A percentile compares a stretch with the other conserved stretches of the same genome.
These are phyloP conservation scores for Tulasnella sp. DNA, from an alignment of 768 basidiomycete genomes.

Conservation along the genomic window DNA sequence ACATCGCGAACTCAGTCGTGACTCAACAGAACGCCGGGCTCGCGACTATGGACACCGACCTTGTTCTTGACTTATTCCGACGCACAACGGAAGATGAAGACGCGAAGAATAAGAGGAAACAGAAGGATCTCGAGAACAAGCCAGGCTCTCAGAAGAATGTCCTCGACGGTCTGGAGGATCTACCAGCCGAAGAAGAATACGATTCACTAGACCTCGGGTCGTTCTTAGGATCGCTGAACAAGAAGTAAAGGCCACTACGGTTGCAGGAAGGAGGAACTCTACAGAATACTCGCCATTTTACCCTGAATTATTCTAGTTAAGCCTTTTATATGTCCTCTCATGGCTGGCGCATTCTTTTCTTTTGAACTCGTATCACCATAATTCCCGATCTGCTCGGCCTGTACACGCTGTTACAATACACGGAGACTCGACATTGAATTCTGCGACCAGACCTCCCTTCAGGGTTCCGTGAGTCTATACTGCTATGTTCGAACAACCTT, in stretches of 20 bases:
- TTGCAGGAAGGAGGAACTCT: neutral
- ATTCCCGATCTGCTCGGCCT: too few species aligned
- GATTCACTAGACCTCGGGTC: slow-evolving; percentile 72
- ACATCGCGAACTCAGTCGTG: slow-evolving; percentile 92
- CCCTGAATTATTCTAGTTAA: slow-evolving; percentile 1
- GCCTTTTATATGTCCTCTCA: too few species aligned
- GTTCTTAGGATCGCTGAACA: slow-evolving; percentile 75
- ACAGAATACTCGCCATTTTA: neutral
- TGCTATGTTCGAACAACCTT: too few species aligned
- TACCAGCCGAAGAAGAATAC: slow-evolving; percentile 90
- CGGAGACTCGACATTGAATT: too few species aligned
- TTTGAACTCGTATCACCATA: too few species aligned
- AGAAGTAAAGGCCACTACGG: slow-evolving; percentile 1
- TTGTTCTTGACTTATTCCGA: slow-evolving; percentile 87
- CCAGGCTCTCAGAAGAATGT: slow-evolving; percentile 70
- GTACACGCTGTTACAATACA: too few species aligned
- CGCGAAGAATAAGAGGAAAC: slow-evolving; percentile 43
- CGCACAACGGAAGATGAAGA: slow-evolving; percentile 71
- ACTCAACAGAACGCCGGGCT: slow-evolving; percentile 95
- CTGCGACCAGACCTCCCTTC: too few species aligned
- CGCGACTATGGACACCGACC: slow-evolving; percentile 92
- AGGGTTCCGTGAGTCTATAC: too few species aligned
- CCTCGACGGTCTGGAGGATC: slow-evolving; percentile 79
- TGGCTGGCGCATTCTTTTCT: too few species aligned
- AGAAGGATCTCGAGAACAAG: slow-evolving; percentile 43